These are phyloP conservation scores for Silene vulgaris DNA, from an alignment of 179 eudicot species.

Conservation along the genomic window DNA sequence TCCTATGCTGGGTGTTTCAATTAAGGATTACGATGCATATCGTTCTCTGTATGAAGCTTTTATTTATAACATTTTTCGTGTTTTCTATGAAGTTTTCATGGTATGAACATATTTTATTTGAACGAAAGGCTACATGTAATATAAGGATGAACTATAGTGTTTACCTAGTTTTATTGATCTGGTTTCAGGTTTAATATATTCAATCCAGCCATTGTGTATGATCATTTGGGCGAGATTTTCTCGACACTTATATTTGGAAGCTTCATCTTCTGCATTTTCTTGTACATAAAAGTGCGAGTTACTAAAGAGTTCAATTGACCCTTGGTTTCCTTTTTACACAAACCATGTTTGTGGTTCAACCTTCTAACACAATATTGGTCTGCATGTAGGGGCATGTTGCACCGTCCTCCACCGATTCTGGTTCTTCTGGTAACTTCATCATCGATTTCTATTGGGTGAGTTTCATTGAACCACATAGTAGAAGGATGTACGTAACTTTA, in stretches of 20 bases:
- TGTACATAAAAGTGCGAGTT: constrained; percentile 73
- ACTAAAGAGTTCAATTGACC: neutral
- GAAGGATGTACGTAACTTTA: neutral
- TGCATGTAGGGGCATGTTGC: constrained; percentile 72
- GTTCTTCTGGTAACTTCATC: constrained; percentile 81
- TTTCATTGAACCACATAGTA: constrained; percentile 11
- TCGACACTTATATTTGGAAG: constrained; percentile 93
- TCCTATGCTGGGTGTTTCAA: no score
- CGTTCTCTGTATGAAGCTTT: no score
- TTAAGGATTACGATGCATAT: no score
- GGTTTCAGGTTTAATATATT: constrained; percentile 70
- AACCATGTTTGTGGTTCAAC: neutral
- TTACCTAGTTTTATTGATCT: constrained; percentile 15
- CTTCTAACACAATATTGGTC: constrained; percentile 34
- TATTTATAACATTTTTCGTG: no score
- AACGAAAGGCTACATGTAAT: no score
- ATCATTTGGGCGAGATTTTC: constrained; percentile 89
- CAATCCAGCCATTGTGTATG: constrained; percentile 81
- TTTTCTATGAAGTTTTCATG: no score
- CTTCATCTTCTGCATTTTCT: constrained; percentile 71
- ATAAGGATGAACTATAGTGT: neutral
- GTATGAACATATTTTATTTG: no score
- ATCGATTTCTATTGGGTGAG: constrained; percentile 98
- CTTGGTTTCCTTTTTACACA: neutral
- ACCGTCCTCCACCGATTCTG: constrained; percentile 92